These are phyloP conservation scores for Pythium graminicola DNA, from an alignment of 352 stramenopile species.

Conservation along the genomic window DNA sequence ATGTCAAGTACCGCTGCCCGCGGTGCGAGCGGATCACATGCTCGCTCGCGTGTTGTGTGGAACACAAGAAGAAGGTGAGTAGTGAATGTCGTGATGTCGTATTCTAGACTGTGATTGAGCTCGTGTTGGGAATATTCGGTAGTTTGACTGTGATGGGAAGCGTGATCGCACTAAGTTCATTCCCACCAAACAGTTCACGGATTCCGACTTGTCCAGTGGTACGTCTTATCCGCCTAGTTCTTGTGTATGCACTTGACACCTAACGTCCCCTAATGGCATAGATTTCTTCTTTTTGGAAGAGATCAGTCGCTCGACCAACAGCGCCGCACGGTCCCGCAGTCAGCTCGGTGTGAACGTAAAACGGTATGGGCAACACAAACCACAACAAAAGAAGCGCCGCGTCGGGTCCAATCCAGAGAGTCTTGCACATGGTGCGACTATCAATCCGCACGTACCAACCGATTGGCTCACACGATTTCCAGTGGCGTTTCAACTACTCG, in stretches of 20 bases:
- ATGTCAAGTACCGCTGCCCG: constrained; percentile 84
- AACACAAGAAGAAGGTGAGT: constrained; percentile 72
- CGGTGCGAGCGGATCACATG: constrained; percentile 80
- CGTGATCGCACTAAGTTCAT: constrained; percentile 81
- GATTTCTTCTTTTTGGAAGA: constrained; percentile 43
- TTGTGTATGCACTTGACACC: background rate
- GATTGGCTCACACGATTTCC: constrained; percentile 73
- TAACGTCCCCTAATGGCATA: background rate
- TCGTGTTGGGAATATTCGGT: too few species aligned
- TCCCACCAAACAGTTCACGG: constrained; percentile 56
- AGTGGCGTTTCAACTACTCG: constrained; percentile 57
- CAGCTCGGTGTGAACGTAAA: constrained; percentile 23
- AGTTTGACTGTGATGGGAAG: constrained; percentile 79
- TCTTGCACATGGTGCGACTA: constrained; percentile 4
- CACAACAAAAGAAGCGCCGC: constrained; percentile 18
- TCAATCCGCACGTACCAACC: constrained; percentile 22
- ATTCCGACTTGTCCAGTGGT: constrained; percentile 74
- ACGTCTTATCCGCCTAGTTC: background rate
- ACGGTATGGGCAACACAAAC: constrained; percentile 9
- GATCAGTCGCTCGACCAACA: constrained; percentile 26
- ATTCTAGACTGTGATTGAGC: background rate
- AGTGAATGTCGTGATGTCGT: background rate
- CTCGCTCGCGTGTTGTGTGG: constrained; percentile 68
- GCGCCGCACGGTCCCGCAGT: constrained; percentile 19
- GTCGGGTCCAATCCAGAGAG: background rate